phyloP scores from a whole-genome alignment of 306 rosid species.

The Erythrophleum fordii region DNA sequence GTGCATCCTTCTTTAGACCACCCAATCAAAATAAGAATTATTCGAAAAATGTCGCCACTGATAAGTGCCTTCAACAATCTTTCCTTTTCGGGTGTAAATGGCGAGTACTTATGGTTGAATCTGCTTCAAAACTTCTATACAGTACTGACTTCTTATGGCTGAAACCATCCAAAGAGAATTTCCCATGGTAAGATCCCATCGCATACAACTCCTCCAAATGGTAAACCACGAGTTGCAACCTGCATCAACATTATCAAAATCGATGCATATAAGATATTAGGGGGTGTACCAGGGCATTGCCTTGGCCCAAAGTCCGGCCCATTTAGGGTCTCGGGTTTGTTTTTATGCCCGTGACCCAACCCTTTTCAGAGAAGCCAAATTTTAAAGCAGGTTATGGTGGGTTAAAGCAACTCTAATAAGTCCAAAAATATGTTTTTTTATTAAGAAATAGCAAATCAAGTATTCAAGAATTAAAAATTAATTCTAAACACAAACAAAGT shows the following conservation, averaged over 20 bases:
- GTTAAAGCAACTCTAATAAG: too few relatives aligned
- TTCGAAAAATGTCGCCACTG: constrained; percentile 50
- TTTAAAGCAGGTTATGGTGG: too few relatives aligned
- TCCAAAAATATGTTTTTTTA: too few relatives aligned
- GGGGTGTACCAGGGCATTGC: too few relatives aligned
- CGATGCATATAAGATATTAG: too few relatives aligned
- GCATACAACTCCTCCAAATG: constrained; percentile 92
- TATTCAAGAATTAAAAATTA: too few relatives aligned
- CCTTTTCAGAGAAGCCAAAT: too few relatives aligned
- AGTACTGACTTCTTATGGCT: constrained; percentile 84
- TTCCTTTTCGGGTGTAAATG: constrained; percentile 67
- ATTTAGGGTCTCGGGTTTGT: too few relatives aligned
- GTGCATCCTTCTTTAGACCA: constrained; percentile 49
- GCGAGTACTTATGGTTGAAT: constrained; percentile 66
- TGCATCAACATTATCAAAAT: constrained; percentile 42
- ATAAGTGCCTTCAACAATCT: constrained; percentile 62
- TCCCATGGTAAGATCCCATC: constrained; percentile 86
- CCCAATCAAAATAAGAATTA: constrained; percentile 57
- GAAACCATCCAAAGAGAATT: constrained; percentile 77
- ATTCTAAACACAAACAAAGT: too few relatives aligned
- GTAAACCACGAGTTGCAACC: constrained; percentile 68
- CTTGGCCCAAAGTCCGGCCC: too few relatives aligned
- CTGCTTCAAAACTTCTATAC: constrained; percentile 67
- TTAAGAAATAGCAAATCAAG: too few relatives aligned
- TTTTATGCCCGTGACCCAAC: too few relatives aligned